Conservation (phyloP, 371 early-diverging fungal species). For the Funneliformis caledonium region DNA sequence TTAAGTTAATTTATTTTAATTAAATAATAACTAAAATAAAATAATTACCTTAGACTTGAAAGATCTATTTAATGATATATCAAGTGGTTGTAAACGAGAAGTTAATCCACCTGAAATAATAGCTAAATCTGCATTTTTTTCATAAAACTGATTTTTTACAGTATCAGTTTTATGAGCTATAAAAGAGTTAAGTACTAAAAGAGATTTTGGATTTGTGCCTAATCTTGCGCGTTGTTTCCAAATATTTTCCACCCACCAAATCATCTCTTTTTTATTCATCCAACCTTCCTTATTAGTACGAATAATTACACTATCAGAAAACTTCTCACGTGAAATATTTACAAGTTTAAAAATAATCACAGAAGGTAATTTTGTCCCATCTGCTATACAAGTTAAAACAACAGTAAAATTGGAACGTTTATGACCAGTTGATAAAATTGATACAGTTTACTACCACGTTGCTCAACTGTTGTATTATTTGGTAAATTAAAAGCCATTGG, state of each 20-base stretch:
- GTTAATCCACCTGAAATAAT: not conserved
- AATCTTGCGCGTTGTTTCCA: not conserved
- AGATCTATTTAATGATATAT: too few species aligned
- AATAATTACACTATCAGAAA: too few species aligned
- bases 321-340: too few species aligned
- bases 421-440: not conserved
- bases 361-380: not conserved
- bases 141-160: not conserved
- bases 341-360: too few species aligned
- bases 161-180: not conserved
- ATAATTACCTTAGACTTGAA: too few species aligned
- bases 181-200: too few species aligned
- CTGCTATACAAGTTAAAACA: not conserved
- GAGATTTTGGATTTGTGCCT: not conserved
- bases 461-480: conserved; percentile 2
- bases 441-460: not conserved
- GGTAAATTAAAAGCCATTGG: not conserved
- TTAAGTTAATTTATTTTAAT: too few species aligned
- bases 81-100: not conserved
- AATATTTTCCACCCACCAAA: not conserved
- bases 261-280: conserved; percentile 11
- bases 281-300: conserved; percentile 2
- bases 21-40: too few species aligned
- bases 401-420: not conserved
- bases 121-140: too few species aligned